These are phyloP conservation scores for Ceratocystis destructans DNA, from an alignment of 2,329 filamentous ascomycete genomes.

Conservation along the genomic window DNA sequence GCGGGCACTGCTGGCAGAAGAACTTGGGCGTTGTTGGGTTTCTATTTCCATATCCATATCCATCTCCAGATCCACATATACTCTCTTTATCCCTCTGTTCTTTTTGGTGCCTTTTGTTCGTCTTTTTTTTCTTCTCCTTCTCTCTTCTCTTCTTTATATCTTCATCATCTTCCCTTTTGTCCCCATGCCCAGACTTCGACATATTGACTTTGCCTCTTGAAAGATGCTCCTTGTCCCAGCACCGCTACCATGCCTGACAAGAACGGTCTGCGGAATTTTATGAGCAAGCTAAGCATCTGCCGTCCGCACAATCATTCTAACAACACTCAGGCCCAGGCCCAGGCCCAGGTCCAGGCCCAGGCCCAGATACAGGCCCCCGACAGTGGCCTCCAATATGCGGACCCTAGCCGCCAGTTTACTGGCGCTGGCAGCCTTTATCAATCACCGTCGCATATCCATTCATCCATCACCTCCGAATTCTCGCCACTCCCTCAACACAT, in stretches of 20 bases:
- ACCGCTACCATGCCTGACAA: constrained; percentile 10
- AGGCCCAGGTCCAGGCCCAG: neutral
- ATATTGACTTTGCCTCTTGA: neutral
- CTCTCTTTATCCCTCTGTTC: neutral
- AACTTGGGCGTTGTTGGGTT: constrained; percentile 1
- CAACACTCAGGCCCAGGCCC: neutral
- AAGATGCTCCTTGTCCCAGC: constrained; percentile 1
- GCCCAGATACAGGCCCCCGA: neutral
- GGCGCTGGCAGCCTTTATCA: neutral
- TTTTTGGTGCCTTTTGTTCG: neutral
- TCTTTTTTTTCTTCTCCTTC: neutral
- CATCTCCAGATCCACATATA: no score
- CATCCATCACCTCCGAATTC: neutral
- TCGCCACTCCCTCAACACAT: neutral
- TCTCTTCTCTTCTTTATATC: neutral
- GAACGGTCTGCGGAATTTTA: constrained; percentile 3
- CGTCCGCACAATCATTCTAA: neutral
- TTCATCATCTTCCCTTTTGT: neutral
- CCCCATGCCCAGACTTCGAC: neutral
- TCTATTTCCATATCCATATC: neutral
- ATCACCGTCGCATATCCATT: neutral
- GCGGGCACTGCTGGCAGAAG: neutral
- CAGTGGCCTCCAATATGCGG: neutral
- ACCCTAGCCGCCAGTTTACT: neutral
- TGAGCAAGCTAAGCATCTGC: constrained; percentile 2